Percentiles rank a stretch among this genome's conserved stretches.
Evolutionary conservation across 345 rosid species (phyloP).

Genomic region (Euphorbia lathyris): DNA sequence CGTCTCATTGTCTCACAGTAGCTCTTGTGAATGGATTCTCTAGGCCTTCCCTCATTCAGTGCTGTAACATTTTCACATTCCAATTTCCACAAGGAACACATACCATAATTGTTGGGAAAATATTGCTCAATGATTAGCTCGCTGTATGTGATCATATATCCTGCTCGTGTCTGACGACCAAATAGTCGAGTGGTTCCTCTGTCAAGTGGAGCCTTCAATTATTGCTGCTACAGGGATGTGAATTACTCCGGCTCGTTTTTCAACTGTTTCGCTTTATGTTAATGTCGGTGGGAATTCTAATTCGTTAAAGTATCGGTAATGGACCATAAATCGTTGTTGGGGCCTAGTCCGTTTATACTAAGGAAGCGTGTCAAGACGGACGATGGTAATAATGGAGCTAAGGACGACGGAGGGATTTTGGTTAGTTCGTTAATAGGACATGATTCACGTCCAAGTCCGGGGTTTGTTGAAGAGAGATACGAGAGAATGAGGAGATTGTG

Average conservation of each 20-base stretch:
- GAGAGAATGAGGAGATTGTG: too few species aligned
- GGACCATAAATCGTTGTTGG: constrained; percentile 68
- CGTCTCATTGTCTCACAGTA: too few species aligned
- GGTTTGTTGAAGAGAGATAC: too few species aligned
- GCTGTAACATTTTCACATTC: too few species aligned
- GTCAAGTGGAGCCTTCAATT: constrained; percentile 97
- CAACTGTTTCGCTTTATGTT: constrained; percentile 63
- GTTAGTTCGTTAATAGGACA: constrained; percentile 30
- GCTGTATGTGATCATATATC: too few species aligned
- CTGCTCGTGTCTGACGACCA: constrained; percentile 99
- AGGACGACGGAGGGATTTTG: constrained; percentile 17
- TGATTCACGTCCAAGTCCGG: too few species aligned
- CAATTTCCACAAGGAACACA: too few species aligned
- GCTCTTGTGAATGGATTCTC: too few species aligned
- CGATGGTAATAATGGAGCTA: constrained; percentile 11
- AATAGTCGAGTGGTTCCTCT: constrained; percentile 95
- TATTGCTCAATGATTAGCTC: too few species aligned
- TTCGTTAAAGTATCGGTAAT: constrained; percentile 33
- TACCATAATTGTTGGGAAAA: too few species aligned
- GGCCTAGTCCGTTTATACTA: constrained; percentile 73
- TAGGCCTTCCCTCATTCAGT: too few species aligned
- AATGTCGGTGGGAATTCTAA: constrained; percentile 50
- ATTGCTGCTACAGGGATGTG: constrained; percentile 97
- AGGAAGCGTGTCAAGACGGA: constrained; percentile 64
- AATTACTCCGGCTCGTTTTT: constrained; percentile 89